Conservation (phyloP, 2,329 filamentous ascomycete genomes). For the Apiospora sp. region DNA sequence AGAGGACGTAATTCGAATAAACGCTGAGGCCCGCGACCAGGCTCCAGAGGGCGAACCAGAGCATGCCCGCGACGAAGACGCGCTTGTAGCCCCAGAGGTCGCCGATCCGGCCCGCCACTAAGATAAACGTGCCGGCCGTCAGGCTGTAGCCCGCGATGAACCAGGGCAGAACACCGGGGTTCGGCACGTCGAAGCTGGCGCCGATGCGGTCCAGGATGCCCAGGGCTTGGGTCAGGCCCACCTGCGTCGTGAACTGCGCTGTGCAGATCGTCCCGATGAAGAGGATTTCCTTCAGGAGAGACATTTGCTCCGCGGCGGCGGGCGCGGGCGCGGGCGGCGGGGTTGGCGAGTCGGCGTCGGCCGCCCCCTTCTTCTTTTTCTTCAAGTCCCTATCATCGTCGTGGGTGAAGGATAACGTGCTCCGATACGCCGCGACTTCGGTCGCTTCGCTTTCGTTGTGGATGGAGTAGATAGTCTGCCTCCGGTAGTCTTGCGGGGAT, state of each 20-base stretch:
- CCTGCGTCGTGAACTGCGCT: conserved; percentile 43
- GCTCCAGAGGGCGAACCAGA: conserved; percentile 51
- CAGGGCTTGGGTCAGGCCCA: conserved; percentile 47
- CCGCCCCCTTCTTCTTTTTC: neutral
- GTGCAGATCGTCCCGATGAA: conserved; percentile 46
- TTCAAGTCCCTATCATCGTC: neutral
- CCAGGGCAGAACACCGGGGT: conserved; percentile 51
- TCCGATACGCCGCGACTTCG: neutral
- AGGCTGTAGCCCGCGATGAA: conserved; percentile 55
- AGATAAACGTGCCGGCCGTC: conserved; percentile 55
- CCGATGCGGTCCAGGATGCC: conserved; percentile 54
- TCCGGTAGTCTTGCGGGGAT: too few species aligned
- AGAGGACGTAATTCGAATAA: conserved; percentile 43
- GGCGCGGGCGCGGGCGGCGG: neutral
- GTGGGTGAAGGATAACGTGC: neutral
- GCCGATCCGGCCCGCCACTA: conserved; percentile 54
- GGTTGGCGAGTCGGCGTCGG: neutral
- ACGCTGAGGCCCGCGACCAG: conserved; percentile 48
- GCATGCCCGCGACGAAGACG: conserved; percentile 51
- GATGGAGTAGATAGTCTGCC: too few species aligned
- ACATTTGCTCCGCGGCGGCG: conserved; percentile 19
- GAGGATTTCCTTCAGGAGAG: conserved; percentile 32
- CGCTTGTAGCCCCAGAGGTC: conserved; percentile 56
- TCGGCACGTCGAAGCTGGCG: conserved; percentile 46
- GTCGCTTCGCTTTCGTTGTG: neutral